phyloP scores from a whole-genome alignment of 2,329 filamentous ascomycete genomes.

The Neofusicoccum ribis region DNA sequence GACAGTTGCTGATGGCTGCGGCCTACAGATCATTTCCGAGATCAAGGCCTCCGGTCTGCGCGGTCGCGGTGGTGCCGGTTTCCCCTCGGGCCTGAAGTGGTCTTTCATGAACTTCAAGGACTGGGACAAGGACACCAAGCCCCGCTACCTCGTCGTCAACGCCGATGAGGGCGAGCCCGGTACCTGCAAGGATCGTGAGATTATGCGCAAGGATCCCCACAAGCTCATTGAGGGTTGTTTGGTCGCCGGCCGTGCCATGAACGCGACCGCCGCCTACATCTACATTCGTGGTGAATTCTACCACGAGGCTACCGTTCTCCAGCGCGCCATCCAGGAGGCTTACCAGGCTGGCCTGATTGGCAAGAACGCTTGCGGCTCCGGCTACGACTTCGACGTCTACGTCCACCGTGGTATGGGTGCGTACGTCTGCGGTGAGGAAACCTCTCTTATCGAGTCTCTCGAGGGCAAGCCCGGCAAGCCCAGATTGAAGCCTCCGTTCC shows the following conservation, averaged over 20 bases:
- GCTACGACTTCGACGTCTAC: constrained; percentile 97
- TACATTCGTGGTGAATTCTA: constrained; percentile 99
- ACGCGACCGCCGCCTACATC: constrained; percentile 97
- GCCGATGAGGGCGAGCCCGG: constrained; percentile 98
- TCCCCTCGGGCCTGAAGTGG: constrained; percentile 99
- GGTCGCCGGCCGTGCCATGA: constrained; percentile 96
- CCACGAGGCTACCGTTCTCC: constrained; percentile 88
- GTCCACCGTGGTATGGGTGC: constrained; percentile 95
- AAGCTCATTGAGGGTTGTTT: constrained; percentile 98
- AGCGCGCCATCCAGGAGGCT: constrained; percentile 95
- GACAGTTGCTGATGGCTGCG: constrained; percentile 25
- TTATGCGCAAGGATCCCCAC: constrained; percentile 99
- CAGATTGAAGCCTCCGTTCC: constrained; percentile 97
- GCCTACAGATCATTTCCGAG: constrained; percentile 80
- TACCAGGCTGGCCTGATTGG: constrained; percentile 93
- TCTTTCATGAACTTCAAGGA: constrained; percentile 99
- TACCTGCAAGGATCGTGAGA: constrained; percentile 99
- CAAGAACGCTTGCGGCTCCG: constrained; percentile 95
- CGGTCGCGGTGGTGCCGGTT: constrained; percentile 95
- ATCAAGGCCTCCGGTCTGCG: constrained; percentile 95
- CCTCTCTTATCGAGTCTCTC: constrained; percentile 94
- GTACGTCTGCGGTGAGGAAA: constrained; percentile 98
- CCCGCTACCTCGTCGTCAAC: constrained; percentile 95
- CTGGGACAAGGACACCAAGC: constrained; percentile 97
- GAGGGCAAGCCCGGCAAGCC: constrained; percentile 99